Conservation (phyloP, 495 filamentous ascomycete species). For the Chaetomium fimeti region DNA sequence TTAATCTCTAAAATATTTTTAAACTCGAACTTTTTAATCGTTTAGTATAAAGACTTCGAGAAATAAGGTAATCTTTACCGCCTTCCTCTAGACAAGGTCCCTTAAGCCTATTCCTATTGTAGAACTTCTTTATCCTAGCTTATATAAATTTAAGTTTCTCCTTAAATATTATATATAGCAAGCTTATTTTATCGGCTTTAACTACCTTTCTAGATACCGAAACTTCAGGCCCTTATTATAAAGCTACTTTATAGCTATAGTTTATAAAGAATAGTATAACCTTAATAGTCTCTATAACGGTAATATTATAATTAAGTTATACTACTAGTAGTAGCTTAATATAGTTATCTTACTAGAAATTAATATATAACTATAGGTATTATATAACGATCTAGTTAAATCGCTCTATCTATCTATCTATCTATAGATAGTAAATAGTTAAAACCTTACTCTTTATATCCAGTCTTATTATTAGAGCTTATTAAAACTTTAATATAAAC, state of each 20-base stretch:
- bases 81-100: not conserved
- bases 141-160: not conserved
- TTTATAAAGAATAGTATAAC: conserved; percentile 6
- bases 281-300: not conserved
- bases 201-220: not conserved
- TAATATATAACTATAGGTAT: not conserved
- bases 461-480: conserved; percentile 6
- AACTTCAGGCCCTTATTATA: not conserved
- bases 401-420: conserved; percentile 20
- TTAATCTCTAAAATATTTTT: not conserved
- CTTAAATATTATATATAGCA: not conserved
- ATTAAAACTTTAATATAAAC: too few relatives aligned
- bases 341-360: not conserved
- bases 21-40: not conserved
- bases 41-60: not conserved
- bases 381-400: conserved; percentile 13
- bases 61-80: not conserved
- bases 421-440: conserved; percentile 14
- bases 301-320: not conserved
- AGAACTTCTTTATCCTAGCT: not conserved
- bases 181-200: too few relatives aligned
- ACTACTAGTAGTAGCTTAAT: not conserved
- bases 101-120: not conserved
- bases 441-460: conserved; percentile 6
- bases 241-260: not conserved